Percentiles rank a stretch among this genome's conserved stretches.
Evolutionary conservation across 2,329 filamentous ascomycete species (phyloP).

Genomic region (Diaporthe destruens): DNA sequence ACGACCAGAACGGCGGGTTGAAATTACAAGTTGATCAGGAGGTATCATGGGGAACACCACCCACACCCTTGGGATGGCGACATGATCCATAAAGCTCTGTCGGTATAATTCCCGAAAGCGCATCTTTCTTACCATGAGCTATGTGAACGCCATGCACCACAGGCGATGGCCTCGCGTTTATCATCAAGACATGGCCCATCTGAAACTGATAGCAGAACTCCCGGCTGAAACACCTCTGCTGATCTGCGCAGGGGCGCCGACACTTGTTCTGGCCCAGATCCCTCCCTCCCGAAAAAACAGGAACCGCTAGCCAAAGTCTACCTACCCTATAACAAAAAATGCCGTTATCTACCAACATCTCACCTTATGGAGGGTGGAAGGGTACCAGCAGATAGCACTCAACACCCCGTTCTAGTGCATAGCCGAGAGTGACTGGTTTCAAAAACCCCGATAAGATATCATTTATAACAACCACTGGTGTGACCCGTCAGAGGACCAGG

Average conservation of each 20-base stretch:
- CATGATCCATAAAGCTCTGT: background rate
- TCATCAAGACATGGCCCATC: background rate
- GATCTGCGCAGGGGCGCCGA: conserved; percentile 19
- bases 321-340: background rate
- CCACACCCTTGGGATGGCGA: background rate
- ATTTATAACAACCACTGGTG: conserved; percentile 10
- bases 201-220: background rate
- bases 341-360: background rate
- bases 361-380: background rate
- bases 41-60: background rate
- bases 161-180: background rate
- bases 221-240: background rate
- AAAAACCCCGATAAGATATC: conserved; percentile 25
- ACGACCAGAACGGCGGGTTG: background rate
- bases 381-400: background rate
- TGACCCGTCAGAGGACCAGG: conserved; percentile 23
- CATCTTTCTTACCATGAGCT: background rate
- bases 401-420: conserved; percentile 19
- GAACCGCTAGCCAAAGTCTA: background rate
- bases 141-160: background rate
- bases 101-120: background rate
- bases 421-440: conserved; percentile 11
- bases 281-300: background rate
- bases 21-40: background rate
- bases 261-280: background rate